A percentile compares a stretch with the other conserved stretches of the same genome.
These are phyloP conservation scores for Solanum sejunctum DNA, from an alignment of 257 asterid genomes.

Conservation along the genomic window DNA sequence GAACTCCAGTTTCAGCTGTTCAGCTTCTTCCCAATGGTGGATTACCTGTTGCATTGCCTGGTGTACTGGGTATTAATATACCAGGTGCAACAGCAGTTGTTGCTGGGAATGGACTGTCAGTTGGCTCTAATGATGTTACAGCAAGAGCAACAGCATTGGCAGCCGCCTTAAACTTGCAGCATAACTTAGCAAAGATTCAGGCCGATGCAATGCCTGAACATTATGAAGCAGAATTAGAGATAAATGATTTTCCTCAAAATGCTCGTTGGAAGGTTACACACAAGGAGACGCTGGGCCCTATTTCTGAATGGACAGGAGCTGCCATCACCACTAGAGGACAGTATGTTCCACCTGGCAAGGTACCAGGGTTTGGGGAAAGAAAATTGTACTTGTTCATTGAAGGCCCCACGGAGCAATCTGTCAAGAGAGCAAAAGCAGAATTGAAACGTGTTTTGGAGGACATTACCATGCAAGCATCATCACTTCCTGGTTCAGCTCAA, in stretches of 20 bases:
- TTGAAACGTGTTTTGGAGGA: conserved; percentile 90
- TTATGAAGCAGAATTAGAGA: conserved; percentile 82
- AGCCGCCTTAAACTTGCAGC: conserved; percentile 78
- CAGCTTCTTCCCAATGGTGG: conserved; percentile 34
- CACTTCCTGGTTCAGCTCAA: conserved; percentile 88
- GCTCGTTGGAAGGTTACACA: conserved; percentile 98
- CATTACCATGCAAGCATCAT: conserved; percentile 61
- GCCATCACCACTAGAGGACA: conserved; percentile 91
- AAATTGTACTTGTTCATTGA: conserved; percentile 87
- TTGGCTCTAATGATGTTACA: conserved; percentile 43
- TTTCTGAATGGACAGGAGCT: conserved; percentile 93
- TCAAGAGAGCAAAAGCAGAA: conserved; percentile 79
- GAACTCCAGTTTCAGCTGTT: conserved; percentile 24
- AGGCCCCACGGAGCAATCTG: conserved; percentile 87
- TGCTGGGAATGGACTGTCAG: conserved; percentile 24
- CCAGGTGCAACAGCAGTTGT: conserved; percentile 27
- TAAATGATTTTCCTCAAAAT: conserved; percentile 86
- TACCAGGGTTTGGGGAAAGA: conserved; percentile 62
- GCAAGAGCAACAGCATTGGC: conserved; percentile 70
- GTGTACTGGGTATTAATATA: conserved; percentile 27
- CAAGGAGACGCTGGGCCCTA: conserved; percentile 88
- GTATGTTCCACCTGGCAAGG: conserved; percentile 60
- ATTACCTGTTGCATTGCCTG: conserved; percentile 35
- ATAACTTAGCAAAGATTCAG: conserved; percentile 76
- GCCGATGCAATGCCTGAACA: conserved; percentile 80